Base-by-base conservation (phyloP, 2,329 filamentous ascomycete genomes). In the Arthroderma sp. region DNA sequence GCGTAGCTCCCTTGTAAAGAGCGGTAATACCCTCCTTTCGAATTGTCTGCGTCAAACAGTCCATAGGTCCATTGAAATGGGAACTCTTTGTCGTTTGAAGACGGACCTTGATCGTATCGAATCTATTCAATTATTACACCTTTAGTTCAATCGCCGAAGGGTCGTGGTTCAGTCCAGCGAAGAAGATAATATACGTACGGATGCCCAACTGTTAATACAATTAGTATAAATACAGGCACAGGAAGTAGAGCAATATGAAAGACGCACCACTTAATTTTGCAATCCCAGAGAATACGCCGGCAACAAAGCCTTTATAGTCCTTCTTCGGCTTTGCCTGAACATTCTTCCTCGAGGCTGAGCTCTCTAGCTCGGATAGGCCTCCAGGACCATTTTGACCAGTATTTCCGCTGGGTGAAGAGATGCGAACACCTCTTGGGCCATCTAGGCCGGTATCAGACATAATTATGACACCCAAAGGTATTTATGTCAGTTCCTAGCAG, bases 21-120 rank as follows among this genome's bases (percentile, higher is more conserved):
- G 86, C 91, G 42, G 73, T 67, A 39, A 93, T 66, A 40, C 89
- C 89, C 64, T 98, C 91, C 60, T 87, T 83, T 48, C 82, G 78
- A 29, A 96, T 52, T 6, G 91, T 98, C 61, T 89, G 81, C 45
- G 83, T 63, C 6, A 94, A 69, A 60, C 91, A 96, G 62, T 94
- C 81, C 30, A 94, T 62, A 0, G 91, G 88, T 0, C 91, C 91
- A 51, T 72, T 73, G 72, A 98, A 98, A 54, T 84, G 86, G 1
- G 78, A 63, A 40, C 75, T 64, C 53, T 82, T 72, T 29, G 85
- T 86, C 2, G 89, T 96, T 63, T 98, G 91, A 11, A 98, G 72
- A 30, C 91, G 85, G 44, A 96, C 89, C 67, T 98, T 98, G 63
- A 98, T 78, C 0, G 91, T 96, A 65, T 98, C 91, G 68, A 98